A percentile compares a stretch with the other conserved stretches of the same genome.
Evolutionary conservation across 768 basidiomycete species (phyloP).

Genomic region (Suillus placidus): DNA sequence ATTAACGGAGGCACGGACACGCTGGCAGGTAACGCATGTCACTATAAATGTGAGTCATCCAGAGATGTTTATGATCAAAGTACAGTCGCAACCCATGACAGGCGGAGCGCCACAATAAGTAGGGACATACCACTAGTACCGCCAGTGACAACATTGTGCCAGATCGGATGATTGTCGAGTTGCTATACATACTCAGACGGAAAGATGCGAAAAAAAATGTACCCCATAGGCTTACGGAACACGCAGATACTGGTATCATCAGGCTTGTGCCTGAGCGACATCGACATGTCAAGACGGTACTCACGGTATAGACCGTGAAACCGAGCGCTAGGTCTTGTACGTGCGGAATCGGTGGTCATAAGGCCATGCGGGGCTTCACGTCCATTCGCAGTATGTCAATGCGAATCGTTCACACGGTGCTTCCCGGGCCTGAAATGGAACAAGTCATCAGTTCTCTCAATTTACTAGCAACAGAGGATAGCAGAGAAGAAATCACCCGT

Average conservation of each 20-base stretch:
- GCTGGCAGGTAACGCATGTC: too few species aligned
- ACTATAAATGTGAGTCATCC: not conserved
- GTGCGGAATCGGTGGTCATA: not conserved
- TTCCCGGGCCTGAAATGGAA: not conserved
- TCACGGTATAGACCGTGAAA: not conserved
- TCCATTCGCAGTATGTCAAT: not conserved
- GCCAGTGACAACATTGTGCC: not conserved
- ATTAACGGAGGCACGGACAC: not conserved
- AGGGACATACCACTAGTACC: not conserved
- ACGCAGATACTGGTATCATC: not conserved
- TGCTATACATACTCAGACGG: not conserved
- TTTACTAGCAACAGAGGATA: not conserved
- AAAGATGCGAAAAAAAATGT: not conserved
- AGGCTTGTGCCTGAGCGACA: not conserved
- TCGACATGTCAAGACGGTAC: slow-evolving; percentile 5
- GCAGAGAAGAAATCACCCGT: slow-evolving; percentile 9
- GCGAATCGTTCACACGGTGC: not conserved
- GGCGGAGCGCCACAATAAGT: not conserved
- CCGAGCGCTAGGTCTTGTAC: not conserved
- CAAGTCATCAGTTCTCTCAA: not conserved
- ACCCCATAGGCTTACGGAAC: not conserved
- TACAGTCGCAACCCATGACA: too few species aligned
- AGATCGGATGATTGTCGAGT: not conserved
- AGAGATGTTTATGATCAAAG: not conserved
- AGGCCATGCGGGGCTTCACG: not conserved